Evolutionary conservation across 2,329 filamentous ascomycete species (phyloP).

Genomic region (Beauveria varroae): DNA sequence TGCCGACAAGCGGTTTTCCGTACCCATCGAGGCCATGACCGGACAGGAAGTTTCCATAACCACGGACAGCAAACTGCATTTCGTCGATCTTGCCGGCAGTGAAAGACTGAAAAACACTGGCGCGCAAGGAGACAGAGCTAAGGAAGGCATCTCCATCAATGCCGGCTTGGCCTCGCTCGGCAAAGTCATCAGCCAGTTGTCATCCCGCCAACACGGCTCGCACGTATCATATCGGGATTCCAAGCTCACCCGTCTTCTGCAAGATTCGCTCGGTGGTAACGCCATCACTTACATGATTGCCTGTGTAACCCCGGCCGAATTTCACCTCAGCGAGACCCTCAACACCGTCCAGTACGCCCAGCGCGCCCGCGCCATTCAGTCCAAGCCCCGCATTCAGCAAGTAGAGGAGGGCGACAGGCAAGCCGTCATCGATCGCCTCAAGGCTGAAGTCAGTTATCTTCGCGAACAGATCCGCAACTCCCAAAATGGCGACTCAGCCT

Average conservation of each 20-base stretch:
- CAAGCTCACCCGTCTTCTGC: slow-evolving; percentile 86
- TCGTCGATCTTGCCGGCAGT: slow-evolving; percentile 94
- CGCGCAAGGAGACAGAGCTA: slow-evolving; percentile 87
- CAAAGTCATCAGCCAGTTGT: slow-evolving; percentile 97
- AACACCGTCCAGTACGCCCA: slow-evolving; percentile 98
- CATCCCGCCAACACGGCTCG: slow-evolving; percentile 75
- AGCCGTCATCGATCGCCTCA: slow-evolving; percentile 84
- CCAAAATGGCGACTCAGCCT: slow-evolving; percentile 45
- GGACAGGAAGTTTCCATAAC: slow-evolving; percentile 62
- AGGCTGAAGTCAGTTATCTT: slow-evolving; percentile 87
- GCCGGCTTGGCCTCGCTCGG: slow-evolving; percentile 88
- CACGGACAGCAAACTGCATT: slow-evolving; percentile 96
- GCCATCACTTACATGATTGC: slow-evolving; percentile 99
- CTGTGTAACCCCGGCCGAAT: slow-evolving; percentile 93
- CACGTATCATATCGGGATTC: slow-evolving; percentile 98
- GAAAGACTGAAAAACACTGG: slow-evolving; percentile 96
- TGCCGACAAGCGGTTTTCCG: slow-evolving; percentile 77
- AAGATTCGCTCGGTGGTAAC: slow-evolving; percentile 94
- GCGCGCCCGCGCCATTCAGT: slow-evolving; percentile 91
- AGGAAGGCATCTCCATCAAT: slow-evolving; percentile 97
- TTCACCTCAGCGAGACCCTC: slow-evolving; percentile 92
- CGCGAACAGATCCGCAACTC: slow-evolving; percentile 86
- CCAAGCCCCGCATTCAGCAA: slow-evolving; percentile 93
- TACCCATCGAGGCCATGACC: slow-evolving; percentile 74
- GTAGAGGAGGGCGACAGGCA: slow-evolving; percentile 91